phyloP scores from a whole-genome alignment of 257 asterid genomes.

The Solanum dulcamara region DNA sequence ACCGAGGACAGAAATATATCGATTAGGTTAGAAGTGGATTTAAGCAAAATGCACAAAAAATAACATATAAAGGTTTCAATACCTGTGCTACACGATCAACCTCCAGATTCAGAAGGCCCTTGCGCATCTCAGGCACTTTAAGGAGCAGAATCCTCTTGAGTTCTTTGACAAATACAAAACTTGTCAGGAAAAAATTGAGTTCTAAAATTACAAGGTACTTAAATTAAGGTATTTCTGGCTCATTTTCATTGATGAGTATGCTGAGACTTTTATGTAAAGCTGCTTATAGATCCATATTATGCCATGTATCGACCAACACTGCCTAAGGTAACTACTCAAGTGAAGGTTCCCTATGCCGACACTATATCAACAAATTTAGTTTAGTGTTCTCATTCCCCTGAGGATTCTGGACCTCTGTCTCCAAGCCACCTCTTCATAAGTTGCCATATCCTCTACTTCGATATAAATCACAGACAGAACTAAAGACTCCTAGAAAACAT shows the following conservation, averaged over 20 bases:
- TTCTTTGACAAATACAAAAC: constrained; percentile 32
- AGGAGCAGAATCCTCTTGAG: constrained; percentile 73
- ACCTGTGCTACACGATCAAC: constrained; percentile 83
- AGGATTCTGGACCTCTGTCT: too few species aligned
- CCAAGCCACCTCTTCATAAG: too few species aligned
- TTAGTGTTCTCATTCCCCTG: not conserved
- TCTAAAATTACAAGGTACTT: constrained; percentile 10
- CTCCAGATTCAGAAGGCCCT: constrained; percentile 62
- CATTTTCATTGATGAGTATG: not conserved
- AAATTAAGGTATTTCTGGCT: not conserved
- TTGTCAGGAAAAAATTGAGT: constrained; percentile 9
- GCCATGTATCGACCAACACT: not conserved
- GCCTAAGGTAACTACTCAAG: not conserved
- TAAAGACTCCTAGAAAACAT: not conserved
- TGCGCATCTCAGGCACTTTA: constrained; percentile 82
- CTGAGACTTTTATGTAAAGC: not conserved
- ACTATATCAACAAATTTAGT: not conserved
- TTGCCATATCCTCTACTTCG: not conserved
- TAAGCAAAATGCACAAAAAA: not conserved
- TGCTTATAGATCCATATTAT: not conserved
- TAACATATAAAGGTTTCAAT: constrained; percentile 9
- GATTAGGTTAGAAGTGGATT: not conserved
- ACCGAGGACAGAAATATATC: not conserved
- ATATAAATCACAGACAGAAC: not conserved
- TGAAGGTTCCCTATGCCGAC: not conserved